Evolutionary conservation across 306 rosid genomes (phyloP).

Genomic region (Comarum palustre): DNA sequence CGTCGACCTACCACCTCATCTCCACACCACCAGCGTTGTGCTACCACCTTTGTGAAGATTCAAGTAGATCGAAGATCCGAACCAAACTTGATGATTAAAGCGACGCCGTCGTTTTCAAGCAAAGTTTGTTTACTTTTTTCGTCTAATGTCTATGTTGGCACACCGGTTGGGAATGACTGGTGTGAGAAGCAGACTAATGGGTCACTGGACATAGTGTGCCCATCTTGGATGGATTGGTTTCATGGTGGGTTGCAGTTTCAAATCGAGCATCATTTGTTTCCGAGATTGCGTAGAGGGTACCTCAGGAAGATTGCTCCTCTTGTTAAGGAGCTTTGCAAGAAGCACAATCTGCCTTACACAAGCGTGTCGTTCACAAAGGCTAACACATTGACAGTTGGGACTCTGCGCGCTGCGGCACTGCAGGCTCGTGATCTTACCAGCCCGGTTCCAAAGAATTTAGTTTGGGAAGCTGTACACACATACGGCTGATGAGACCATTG

Average conservation of each 20-base stretch:
- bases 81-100: too few relatives aligned
- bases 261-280: constrained; percentile 78
- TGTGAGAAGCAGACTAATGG: constrained; percentile 62
- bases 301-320: constrained; percentile 56
- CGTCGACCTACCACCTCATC: too few relatives aligned
- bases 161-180: constrained; percentile 59
- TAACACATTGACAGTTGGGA: constrained; percentile 47
- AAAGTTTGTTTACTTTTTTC: too few relatives aligned
- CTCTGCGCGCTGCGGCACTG: constrained; percentile 53
- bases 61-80: too few relatives aligned
- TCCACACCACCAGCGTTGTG: too few relatives aligned
- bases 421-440: constrained; percentile 61
- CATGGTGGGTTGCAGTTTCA: constrained; percentile 83
- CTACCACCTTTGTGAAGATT: too few relatives aligned
- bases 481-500: constrained; percentile 43
- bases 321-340: constrained; percentile 58
- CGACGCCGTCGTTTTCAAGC: too few relatives aligned
- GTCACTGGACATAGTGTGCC: constrained; percentile 42
- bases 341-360: constrained; percentile 59
- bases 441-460: constrained; percentile 51
- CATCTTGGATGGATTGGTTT: constrained; percentile 89
- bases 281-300: constrained; percentile 46
- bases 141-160: constrained; percentile 61
- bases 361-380: constrained; percentile 64
- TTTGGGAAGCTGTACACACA: constrained; percentile 79